These are phyloP conservation scores for Phytophthora crassamura DNA, from an alignment of 352 stramenopile genomes.

Conservation along the genomic window DNA sequence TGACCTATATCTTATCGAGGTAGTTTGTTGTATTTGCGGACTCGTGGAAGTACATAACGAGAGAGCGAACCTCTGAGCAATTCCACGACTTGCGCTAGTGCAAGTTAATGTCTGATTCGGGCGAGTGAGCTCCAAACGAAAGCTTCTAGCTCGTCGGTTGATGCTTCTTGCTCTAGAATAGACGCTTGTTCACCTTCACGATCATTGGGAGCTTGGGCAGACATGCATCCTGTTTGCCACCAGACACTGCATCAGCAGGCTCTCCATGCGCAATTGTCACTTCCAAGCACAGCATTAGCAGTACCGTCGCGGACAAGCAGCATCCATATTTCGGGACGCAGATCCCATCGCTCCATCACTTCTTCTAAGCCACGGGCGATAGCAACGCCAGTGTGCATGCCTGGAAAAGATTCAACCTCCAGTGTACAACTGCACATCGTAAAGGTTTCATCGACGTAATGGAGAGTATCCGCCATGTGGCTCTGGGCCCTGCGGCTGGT, in stretches of 20 bases:
- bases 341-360: neutral
- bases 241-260: constrained; percentile 19
- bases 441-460: constrained; percentile 8
- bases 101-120: neutral
- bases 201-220: too few species aligned
- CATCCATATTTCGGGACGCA: neutral
- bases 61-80: neutral
- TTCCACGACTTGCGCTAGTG: neutral
- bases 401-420: constrained; percentile 2
- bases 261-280: neutral
- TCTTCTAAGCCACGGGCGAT: neutral
- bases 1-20: constrained; percentile 1
- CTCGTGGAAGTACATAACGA: neutral
- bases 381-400: constrained; percentile 1
- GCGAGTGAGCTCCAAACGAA: neutral
- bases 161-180: neutral
- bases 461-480: constrained; percentile 9
- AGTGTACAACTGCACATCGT: neutral
- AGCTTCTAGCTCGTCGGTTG: neutral
- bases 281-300: neutral
- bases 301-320: neutral
- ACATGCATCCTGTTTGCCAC: too few species aligned
- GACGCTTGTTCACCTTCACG: too few species aligned
- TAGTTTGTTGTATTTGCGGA: constrained; percentile 6
- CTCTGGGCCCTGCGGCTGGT: constrained; percentile 2